Evolutionary conservation across 139 green algal species (phyloP), one percentile per base, ranked within the genome.

Genomic region (Coelastrella sp.): DNA sequence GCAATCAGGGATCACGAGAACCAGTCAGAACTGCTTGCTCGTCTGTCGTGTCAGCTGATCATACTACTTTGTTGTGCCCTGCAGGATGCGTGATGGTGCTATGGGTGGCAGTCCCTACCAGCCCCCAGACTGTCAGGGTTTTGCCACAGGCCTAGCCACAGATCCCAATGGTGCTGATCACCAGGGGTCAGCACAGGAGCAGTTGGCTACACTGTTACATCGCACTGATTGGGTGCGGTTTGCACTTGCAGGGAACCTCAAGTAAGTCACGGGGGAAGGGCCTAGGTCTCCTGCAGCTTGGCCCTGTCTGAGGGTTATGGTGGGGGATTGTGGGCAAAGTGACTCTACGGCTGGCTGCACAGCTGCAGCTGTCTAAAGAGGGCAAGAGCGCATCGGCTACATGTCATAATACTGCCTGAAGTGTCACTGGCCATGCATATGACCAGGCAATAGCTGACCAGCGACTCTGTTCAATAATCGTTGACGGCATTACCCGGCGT

Each of bases 61-160:
- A 47, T 76, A 5, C 61, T 76, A 76, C 68, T n/a, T 14, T 22
- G 5, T 76, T 11, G 11, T 71, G 64, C 16, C 64, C n/a, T 76
- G 68, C 92, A 93, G 97, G 7, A 94, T 99, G 79, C 93, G 97
- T 22, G 97, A 99, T 78, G 94, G 95, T 2, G 89, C 94, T 0
- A 89, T 98, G 80, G 97, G 97, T 17, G 97, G 97, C 19, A 96
- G 92, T 17, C 97, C 97, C 32, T 97, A 97, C 83, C 89, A 89
- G 3, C 91, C 94, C 8, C 92, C 94, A 17, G 80, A 92, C 19
- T 92, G 90, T 73, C 94, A 95, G 90, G 97, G 97, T 61, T 96
- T 97, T 85, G 90, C 95, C 73, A 98, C 96, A 19, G 97, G 96
- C 14, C 92, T 99, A 66, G 80, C 47, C 16, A 90, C 93, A 47